Evolutionary conservation across 2,329 filamentous ascomycete genomes (phyloP), one percentile per base, ranked within the genome.

Genomic region (Ceratocystis albifundus): DNA sequence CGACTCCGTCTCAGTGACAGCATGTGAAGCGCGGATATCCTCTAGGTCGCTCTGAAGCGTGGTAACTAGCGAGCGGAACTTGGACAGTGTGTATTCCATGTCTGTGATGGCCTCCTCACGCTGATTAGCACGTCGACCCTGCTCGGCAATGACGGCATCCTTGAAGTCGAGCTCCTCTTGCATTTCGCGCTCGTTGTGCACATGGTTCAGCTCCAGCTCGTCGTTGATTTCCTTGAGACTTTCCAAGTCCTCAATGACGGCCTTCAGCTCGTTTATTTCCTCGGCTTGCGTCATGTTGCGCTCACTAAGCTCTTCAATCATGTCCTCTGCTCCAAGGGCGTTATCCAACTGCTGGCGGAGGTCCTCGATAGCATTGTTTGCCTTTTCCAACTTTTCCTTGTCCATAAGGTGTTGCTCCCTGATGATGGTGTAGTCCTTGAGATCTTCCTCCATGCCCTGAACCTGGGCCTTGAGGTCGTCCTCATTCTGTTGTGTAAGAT

Each of bases 111-210:
- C 79, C 71, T 90, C 85, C 67, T 95, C 89, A 73, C 96, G 90
- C 72, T 92, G 85, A 2, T 80, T 80, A 4, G 87, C 82, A 69
- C 87, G 85, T 67, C 88, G 86, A 44, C 82, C 81, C 72, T 95
- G 88, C 73, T 97, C 93, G n/a, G 84, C 81, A 69, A 96, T 88
- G 68, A 96, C 78, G 65, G 82, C 84, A 70, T 96, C 92, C 74
- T 89, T 90, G 76, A 90, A 88, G 73, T 96, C 92, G 66, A 97
- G 84, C 71, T 96, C 92, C 71, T 95, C 89, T 74, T 96, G 91
- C 76, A 99, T 84, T 73, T 97, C 92, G 74, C 93, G 96, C 74
- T 96, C 90, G 45, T 91, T 89, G 73, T 96, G 91, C 3, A 94
- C 84, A 72, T 96, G 92, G 73, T 96, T 96, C 71, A 90, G 84